These are phyloP conservation scores for Lepidium aucheri DNA, from an alignment of 345 rosid species.

Conservation along the genomic window DNA sequence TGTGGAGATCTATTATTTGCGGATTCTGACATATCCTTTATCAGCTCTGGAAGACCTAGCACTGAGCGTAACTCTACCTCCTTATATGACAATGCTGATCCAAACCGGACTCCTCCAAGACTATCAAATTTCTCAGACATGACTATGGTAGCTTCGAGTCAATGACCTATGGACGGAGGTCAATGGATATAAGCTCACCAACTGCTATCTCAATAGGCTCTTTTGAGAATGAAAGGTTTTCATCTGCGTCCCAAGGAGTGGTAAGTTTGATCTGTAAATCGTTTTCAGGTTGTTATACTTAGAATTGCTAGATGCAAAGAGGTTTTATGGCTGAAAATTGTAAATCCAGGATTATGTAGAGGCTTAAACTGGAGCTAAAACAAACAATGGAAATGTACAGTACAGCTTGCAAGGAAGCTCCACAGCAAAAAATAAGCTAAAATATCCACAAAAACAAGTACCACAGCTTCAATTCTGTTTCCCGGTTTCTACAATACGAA, in stretches of 20 bases:
- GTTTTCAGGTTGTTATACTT: background rate
- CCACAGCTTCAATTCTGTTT: background rate
- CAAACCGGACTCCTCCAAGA: constrained; percentile 31
- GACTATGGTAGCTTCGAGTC: constrained; percentile 62
- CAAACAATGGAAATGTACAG: constrained; percentile 97
- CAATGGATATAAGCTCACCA: constrained; percentile 39
- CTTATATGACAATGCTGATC: constrained; percentile 36
- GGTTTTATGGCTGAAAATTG: background rate
- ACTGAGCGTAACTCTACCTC: constrained; percentile 47
- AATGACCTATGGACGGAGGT: constrained; percentile 31
- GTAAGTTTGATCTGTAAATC: constrained; percentile 25
- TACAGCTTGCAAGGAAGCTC: constrained; percentile 92
- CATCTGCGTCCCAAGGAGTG: constrained; percentile 34
- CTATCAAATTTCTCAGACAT: constrained; percentile 50
- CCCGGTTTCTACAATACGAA: background rate
- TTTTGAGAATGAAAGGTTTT: constrained; percentile 39
- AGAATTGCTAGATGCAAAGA: background rate
- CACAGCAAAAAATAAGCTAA: constrained; percentile 75
- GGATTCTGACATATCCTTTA: constrained; percentile 64
- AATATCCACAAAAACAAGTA: background rate
- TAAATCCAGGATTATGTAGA: constrained; percentile 60
- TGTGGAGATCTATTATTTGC: constrained; percentile 38
- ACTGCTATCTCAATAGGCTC: constrained; percentile 34
- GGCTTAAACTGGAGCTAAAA: constrained; percentile 79
- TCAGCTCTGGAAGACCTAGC: constrained; percentile 71